Evolutionary conservation across 2,329 filamentous ascomycete species (phyloP), one percentile per base, ranked within the genome.

Genomic region (Neoascochyta sp.): DNA sequence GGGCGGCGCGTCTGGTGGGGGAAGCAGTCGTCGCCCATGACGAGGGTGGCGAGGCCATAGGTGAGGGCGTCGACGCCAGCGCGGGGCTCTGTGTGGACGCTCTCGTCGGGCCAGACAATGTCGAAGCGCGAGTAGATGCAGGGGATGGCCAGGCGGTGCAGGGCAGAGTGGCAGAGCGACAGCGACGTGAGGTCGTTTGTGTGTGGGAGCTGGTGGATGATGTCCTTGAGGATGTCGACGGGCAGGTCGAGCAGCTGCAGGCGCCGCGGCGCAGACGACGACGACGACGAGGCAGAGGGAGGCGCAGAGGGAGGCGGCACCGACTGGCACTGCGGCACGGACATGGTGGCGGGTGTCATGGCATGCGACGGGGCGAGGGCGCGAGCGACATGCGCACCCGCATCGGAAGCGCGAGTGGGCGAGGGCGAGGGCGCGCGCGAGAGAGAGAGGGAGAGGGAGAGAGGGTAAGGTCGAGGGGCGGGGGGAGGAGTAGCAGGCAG

Each of bases 121-220:
- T 92, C 86, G 62, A 92, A 92, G 38, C 83, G 78, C 11, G 83
- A 83, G 65, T 92, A 92, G 44, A 92, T 87, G 49, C 81, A 78
- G 11, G 86, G 85, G 14, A 86, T 80, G 1, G 83, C 78, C 32
- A 92, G 73, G 23, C 73, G 71, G 63, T 92, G 83, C 9, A 93
- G 74, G 16, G 81, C 80, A 9, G 85, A 87, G 64, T 87, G 85
- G 23, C 84, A 83, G 36, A 87, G 70, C 9, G 85, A 84, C 22
- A 92, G 73, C 9, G 84, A 80, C 0, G 83, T 86, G 39, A 92
- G 70, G 59, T 92, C 86, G 59, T 88, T 90, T 4, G 83, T 87
- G 54, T 88, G 81, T 4, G 81, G 85, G 31, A 89, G 74, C 83
- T 92, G 81, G 63, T 84, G 83, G 32, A 90, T 76, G 38, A 92